Base-by-base conservation (phyloP, 2,329 filamentous ascomycete species). In the Ambrosiella beaveri region DNA sequence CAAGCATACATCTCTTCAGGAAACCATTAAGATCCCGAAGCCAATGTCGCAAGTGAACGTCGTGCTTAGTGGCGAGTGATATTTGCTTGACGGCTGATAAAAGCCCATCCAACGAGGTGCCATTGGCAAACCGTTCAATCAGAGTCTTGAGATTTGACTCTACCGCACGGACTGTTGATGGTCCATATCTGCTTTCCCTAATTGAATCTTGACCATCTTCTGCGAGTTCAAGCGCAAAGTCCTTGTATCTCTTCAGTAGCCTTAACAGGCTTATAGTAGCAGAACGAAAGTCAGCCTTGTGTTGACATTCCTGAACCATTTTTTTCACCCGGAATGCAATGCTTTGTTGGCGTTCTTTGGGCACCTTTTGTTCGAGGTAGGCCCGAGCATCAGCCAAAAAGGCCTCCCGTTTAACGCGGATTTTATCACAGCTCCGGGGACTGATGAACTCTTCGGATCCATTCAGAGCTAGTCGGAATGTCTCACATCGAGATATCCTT, bases 291-390 rank as follows among this genome's bases (percentile, higher is more conserved):
- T 98, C 91, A 60, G 87, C 81, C 67, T 97, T 93, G 59, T 91
- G 87, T 73, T 98, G 93, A 65, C 95, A 89, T 71, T 98, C 93
- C 51, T 96, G 82, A 44, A 98, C 74, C 86, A 97, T 95, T 81
- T 97, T 97, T 82, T 81, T 98, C 64, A 98, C 73, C 41, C 93
- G 86, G 79, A 83, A 95, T 65, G 96, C 84, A 58, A 84, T 84
- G 75, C 95, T 89, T 7, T 97, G 89, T 61, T 90, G 88, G 61
- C 93, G 88, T 70, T 97, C 90, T 71, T 91, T 74, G 0, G 93
- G 90, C 71, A 98, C 78, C 77, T 97, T 98, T 66, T 83, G 79
- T 64, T 81, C 77, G 58, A 96, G 73, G 68, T 97, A 97, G 64
- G 86, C 80, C 67, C 78, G 82, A 35, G 84, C 75, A 59, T 76